These are phyloP conservation scores for Cicer chorassanicum DNA, from an alignment of 306 rosid genomes.

Conservation along the genomic window DNA sequence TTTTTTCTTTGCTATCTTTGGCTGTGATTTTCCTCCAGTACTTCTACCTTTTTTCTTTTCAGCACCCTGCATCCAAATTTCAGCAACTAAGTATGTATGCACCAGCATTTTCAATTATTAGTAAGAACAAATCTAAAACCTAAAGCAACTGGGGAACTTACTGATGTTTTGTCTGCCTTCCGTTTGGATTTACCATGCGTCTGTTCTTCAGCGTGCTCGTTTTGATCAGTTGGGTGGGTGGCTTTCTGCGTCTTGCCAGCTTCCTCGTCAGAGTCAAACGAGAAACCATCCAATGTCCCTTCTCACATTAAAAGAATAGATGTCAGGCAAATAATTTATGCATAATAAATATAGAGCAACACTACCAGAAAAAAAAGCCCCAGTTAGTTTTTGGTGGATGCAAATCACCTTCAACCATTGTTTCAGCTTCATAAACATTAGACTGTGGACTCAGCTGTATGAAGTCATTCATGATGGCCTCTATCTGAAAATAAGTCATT, in stretches of 20 bases:
- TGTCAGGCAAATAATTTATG: constrained; percentile 29
- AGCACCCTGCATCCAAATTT: constrained; percentile 62
- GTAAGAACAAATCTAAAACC: constrained; percentile 27
- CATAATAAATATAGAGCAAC: constrained; percentile 17
- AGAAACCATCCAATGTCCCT: constrained; percentile 97
- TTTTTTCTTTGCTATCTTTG: constrained; percentile 76
- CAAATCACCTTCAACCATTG: constrained; percentile 92
- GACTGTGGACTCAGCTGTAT: constrained; percentile 86
- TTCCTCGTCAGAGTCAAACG: constrained; percentile 94
- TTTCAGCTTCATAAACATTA: constrained; percentile 85
- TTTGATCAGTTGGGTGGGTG: constrained; percentile 59
- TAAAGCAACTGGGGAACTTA: constrained; percentile 50
- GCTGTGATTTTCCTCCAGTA: constrained; percentile 71
- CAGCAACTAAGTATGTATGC: constrained; percentile 35
- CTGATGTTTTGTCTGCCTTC: constrained; percentile 73
- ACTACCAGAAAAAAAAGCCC: constrained; percentile 36
- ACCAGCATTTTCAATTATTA: constrained; percentile 33
- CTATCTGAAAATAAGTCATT: constrained; percentile 66
- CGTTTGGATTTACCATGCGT: constrained; percentile 55
- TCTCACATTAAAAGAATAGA: constrained; percentile 44
- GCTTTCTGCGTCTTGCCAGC: constrained; percentile 67
- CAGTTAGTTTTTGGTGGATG: constrained; percentile 30
- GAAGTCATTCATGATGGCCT: constrained; percentile 93
- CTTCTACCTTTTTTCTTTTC: constrained; percentile 74
- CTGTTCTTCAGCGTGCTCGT: constrained; percentile 63